A percentile compares a stretch with the other conserved stretches of the same genome.
Conservation (phyloP, 148 eudicot species). For the Pouteria glomerata region DNA sequence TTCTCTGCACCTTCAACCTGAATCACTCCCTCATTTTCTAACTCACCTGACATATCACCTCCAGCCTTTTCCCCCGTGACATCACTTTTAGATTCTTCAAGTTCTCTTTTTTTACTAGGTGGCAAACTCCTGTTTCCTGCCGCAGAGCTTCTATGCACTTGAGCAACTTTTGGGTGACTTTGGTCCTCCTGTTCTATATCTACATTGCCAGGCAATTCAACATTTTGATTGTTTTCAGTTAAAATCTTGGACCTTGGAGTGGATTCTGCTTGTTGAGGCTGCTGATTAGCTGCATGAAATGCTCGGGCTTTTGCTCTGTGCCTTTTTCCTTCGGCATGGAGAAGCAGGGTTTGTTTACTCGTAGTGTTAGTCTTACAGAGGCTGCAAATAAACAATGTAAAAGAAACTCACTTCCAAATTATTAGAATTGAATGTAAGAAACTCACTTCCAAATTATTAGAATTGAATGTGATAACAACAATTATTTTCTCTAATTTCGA, state of each 20-base stretch:
- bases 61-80: constrained; percentile 9
- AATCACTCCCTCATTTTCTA: constrained; percentile 39
- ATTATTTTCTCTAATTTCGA: too few species aligned
- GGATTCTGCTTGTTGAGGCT: constrained; percentile 39
- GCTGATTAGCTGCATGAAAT: constrained; percentile 61
- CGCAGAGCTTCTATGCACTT: constrained; percentile 18
- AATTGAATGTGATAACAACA: too few species aligned
- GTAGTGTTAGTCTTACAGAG: constrained; percentile 81
- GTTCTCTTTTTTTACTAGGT: constrained; percentile 56
- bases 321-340: constrained; percentile 88
- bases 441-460: too few species aligned
- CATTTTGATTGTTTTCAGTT: constrained; percentile 24
- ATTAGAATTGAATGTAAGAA: not conserved
- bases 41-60: constrained; percentile 20
- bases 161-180: constrained; percentile 23
- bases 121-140: constrained; percentile 27
- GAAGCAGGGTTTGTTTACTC: constrained; percentile 78
- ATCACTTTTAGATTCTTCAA: constrained; percentile 29
- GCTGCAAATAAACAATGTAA: constrained; percentile 28
- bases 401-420: not conserved
- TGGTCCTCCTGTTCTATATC: constrained; percentile 19
- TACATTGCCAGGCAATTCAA: constrained; percentile 19
- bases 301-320: constrained; percentile 86
- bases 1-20: constrained; percentile 22
- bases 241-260: constrained; percentile 21